phyloP scores from a whole-genome alignment of 495 filamentous ascomycete genomes.

The Talaromyces stipitatus region DNA sequence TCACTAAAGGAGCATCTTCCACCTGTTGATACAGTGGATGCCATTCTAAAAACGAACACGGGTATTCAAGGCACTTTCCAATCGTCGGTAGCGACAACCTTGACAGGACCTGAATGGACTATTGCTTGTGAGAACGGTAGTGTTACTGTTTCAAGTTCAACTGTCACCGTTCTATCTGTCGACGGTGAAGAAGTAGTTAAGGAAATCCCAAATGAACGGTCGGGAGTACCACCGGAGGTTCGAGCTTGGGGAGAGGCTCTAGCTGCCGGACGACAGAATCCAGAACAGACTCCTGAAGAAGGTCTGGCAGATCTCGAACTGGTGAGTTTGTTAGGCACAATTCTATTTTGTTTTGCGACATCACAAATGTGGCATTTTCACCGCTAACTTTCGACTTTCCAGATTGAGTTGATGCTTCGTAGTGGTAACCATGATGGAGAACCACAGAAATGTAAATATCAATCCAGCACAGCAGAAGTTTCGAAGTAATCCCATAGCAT shows the following conservation, averaged over 20 bases:
- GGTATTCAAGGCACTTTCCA: conserved; percentile 50
- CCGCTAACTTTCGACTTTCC: no score
- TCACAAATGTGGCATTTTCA: no score
- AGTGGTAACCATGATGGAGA: conserved; percentile 9
- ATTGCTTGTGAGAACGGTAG: conserved; percentile 37
- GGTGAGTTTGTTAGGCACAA: conserved; percentile 7
- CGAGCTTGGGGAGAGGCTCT: conserved; percentile 52
- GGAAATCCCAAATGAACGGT: conserved; percentile 37
- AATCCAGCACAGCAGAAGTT: neutral
- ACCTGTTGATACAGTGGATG: conserved; percentile 58
- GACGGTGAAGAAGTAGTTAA: conserved; percentile 23
- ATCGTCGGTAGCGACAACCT: conserved; percentile 52
- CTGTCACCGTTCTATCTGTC: conserved; percentile 28
- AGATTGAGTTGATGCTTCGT: conserved; percentile 16
- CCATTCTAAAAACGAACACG: conserved; percentile 43
- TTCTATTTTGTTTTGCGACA: no score
- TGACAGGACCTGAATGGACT: conserved; percentile 42
- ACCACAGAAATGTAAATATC: neutral
- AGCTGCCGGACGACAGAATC: conserved; percentile 37
- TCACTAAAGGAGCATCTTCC: conserved; percentile 49
- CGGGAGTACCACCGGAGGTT: conserved; percentile 54
- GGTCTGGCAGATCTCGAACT: conserved; percentile 58
- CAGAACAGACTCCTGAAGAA: conserved; percentile 48
- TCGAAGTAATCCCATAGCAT: no score
- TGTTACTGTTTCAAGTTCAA: conserved; percentile 30